These are phyloP conservation scores for Penicillium sp. DNA, from an alignment of 2,329 filamentous ascomycete species.

Conservation along the genomic window DNA sequence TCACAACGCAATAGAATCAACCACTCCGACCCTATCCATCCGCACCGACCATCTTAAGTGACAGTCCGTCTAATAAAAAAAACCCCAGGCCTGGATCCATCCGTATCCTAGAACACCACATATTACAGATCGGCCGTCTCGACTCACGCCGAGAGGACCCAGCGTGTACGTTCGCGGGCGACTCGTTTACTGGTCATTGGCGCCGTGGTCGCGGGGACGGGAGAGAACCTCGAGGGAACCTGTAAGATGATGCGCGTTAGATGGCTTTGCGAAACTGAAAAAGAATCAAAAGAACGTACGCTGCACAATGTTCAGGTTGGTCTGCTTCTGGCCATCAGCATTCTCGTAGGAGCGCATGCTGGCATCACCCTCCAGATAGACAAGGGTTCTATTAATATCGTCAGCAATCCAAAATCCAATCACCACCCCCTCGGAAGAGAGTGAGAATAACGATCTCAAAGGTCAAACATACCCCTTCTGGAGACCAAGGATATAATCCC, in stretches of 20 bases:
- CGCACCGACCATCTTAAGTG: background rate
- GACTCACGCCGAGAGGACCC: background rate
- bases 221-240: conserved; percentile 36
- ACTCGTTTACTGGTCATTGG: conserved; percentile 8
- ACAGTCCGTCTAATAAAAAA: background rate
- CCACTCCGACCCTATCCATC: background rate
- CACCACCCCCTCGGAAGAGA: too few relatives aligned
- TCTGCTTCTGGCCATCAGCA: conserved; percentile 64
- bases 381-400: conserved; percentile 59
- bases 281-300: conserved; percentile 56
- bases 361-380: conserved; percentile 83
- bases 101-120: conserved; percentile 4
- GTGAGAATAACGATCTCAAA: too few relatives aligned
- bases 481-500: conserved; percentile 70
- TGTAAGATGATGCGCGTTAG: conserved; percentile 7
- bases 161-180: background rate
- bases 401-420: conserved; percentile 9
- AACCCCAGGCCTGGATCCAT: background rate
- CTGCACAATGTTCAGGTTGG: conserved; percentile 69
- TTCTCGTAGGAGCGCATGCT: conserved; percentile 66
- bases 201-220: conserved; percentile 21
- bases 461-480: conserved; percentile 75
- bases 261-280: background rate
- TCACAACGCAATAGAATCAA: conserved; percentile 16
- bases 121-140: background rate